phyloP scores from a whole-genome alignment of 2,329 filamentous ascomycete species.

The Calonectria leucothoes region DNA sequence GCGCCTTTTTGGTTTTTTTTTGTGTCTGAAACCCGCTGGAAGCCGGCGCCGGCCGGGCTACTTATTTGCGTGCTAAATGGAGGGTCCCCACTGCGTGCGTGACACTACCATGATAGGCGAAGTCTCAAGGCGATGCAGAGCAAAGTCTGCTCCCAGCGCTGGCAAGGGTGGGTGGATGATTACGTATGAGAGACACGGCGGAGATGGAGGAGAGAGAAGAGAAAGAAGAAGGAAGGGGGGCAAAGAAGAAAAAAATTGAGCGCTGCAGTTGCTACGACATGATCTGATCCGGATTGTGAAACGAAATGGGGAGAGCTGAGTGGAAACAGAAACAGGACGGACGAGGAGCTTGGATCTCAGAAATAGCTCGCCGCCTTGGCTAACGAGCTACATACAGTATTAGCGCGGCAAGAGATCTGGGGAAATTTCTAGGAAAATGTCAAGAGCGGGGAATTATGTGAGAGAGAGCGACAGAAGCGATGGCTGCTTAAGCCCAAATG shows the following conservation, averaged over 20 bases:
- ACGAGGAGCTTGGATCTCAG: not conserved
- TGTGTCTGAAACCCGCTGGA: conserved; percentile 10
- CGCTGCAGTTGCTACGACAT: not conserved
- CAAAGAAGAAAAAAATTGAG: too few species aligned
- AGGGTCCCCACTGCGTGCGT: conserved; percentile 10
- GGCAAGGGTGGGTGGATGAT: conserved; percentile 8
- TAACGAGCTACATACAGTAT: not conserved
- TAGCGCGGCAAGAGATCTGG: conserved; percentile 12
- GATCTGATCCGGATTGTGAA: not conserved
- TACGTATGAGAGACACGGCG: not conserved
- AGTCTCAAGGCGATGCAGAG: not conserved
- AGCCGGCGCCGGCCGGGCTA: conserved; percentile 6
- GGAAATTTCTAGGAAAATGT: not conserved
- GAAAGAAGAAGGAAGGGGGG: too few species aligned
- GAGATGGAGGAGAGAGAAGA: not conserved
- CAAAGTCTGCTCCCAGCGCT: not conserved
- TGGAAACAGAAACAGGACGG: not conserved
- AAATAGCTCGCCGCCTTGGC: not conserved
- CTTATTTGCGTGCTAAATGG: conserved; percentile 2
- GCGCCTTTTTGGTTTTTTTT: conserved; percentile 5
- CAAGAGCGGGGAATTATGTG: not conserved
- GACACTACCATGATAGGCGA: conserved; percentile 8
- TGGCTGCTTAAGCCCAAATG: conserved; percentile 2
- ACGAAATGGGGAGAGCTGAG: not conserved
- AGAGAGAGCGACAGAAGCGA: not conserved